Base-by-base conservation (phyloP, 2,329 filamentous ascomycete genomes). In the Apiospora aurea region DNA sequence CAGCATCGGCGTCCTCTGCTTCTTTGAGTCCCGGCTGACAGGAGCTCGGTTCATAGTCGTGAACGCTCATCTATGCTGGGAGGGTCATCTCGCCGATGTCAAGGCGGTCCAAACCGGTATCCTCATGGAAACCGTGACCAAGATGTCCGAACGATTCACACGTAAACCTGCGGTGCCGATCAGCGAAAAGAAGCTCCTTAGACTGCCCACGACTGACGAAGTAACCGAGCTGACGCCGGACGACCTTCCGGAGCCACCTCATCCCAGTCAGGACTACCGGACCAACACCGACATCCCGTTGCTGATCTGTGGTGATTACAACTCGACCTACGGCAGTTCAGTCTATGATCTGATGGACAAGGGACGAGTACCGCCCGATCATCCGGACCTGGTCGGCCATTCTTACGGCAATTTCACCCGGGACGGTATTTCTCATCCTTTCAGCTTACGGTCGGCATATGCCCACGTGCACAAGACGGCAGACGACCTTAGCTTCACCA, bases 31-130 rank as follows among this genome's bases (percentile, higher is more conserved):
- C 78, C 91, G 96, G 49, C 85, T 90, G 73, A 98, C 96, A 0
- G 96, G 96, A n/a, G 92, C 94, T 18, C 92, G 96, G 71, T 85
- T 98, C 78, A 97, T 99, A 74, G 91, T 98, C 47, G 94, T 94
- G 76, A 98, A 98, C 79, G 94, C 94, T 6, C 96, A 99, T 85
- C 87, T 98, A 70, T 97, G 94, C 78, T 99, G 96, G 96, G 95
- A 99, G 78, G 94, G 94, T 1, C 91, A 89, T 4, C 92, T 94
- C 78, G 93, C 94, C 73, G 96, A 99, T 79, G 96, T 99, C 82
- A 99, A 99, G 85, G 88, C 97, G 61, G 94, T 99, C 34, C 96
- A 99, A 84, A 96, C 94, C 0, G 96, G 95, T 72, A 97, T 99
- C 75, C 82, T 99, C 75, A 94, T 99, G 92, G 96, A 98, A 79